phyloP scores from a whole-genome alignment of 345 rosid genomes.

The Aegle marmelos region DNA sequence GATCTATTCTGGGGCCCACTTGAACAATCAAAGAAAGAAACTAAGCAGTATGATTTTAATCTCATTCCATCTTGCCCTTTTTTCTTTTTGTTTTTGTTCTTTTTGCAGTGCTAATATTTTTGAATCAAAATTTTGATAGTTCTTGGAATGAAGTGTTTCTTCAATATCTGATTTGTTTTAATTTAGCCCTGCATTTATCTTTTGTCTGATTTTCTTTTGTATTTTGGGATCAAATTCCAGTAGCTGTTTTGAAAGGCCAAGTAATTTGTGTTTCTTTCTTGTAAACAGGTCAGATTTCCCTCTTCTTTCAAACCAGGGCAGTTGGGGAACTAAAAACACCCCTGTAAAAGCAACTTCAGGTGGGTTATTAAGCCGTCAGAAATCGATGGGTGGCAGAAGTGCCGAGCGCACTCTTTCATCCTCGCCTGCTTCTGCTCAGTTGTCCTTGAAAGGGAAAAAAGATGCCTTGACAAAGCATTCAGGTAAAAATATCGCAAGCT shows the following conservation, averaged over 20 bases:
- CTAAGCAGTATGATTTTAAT: slow-evolving; percentile 58
- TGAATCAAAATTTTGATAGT: not conserved
- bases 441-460: slow-evolving; percentile 54
- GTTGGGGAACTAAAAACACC: slow-evolving; percentile 72
- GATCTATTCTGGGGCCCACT: slow-evolving; percentile 96
- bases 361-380: slow-evolving; percentile 60
- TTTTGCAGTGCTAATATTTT: not conserved
- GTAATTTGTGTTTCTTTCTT: not conserved
- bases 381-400: slow-evolving; percentile 47
- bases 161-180: not conserved
- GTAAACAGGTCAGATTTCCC: slow-evolving; percentile 65
- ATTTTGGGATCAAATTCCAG: not conserved
- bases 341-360: slow-evolving; percentile 53
- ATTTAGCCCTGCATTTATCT: not conserved
- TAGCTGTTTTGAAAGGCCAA: no score
- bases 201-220: not conserved
- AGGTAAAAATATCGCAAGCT: slow-evolving; percentile 35
- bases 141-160: not conserved
- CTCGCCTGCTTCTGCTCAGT: slow-evolving; percentile 49
- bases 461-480: slow-evolving; percentile 58
- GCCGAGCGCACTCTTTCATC: slow-evolving; percentile 48
- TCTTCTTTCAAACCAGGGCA: slow-evolving; percentile 49
- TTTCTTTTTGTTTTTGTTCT: not conserved
- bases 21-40: slow-evolving; percentile 71
- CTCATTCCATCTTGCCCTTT: slow-evolving; percentile 4